Conservation (phyloP, 2,329 filamentous ascomycete species). For the Sporothrix pseudoabietina region DNA sequence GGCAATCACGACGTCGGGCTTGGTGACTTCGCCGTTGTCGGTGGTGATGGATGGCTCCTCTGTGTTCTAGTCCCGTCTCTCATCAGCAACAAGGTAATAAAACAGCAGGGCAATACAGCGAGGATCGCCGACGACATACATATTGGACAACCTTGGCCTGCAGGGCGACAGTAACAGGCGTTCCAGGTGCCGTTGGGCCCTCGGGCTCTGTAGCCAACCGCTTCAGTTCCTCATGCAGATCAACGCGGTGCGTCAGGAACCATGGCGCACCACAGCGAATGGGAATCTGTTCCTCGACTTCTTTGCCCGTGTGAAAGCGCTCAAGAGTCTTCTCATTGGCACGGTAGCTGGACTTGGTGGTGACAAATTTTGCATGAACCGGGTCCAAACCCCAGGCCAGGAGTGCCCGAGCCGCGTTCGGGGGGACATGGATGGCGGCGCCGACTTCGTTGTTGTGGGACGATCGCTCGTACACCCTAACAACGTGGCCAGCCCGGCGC, state of each 20-base stretch:
- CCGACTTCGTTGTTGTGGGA: constrained; percentile 17
- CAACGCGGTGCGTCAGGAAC: constrained; percentile 19
- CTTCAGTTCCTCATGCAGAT: constrained; percentile 22
- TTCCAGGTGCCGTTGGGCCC: background rate
- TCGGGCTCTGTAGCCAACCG: constrained; percentile 17
- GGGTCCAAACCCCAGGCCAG: constrained; percentile 20
- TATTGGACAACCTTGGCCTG: constrained; percentile 11
- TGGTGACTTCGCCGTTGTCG: constrained; percentile 5
- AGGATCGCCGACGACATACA: background rate
- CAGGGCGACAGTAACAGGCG: background rate
- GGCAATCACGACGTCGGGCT: constrained; percentile 3
- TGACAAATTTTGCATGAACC: constrained; percentile 19
- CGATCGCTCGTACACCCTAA: constrained; percentile 13
- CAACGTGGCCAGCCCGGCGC: constrained; percentile 12
- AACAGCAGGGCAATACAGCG: background rate
- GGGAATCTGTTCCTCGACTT: constrained; percentile 21
- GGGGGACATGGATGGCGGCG: constrained; percentile 19
- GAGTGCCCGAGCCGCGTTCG: constrained; percentile 12
- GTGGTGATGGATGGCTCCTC: background rate
- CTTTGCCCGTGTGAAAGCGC: constrained; percentile 16
- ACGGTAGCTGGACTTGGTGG: constrained; percentile 24
- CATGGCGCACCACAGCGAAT: constrained; percentile 17
- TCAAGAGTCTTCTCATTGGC: constrained; percentile 15
- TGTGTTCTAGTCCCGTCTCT: background rate
- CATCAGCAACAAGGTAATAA: too few species aligned